These are phyloP conservation scores for Berberis thunbergii DNA, from an alignment of 164 flowering plant genomes.

Conservation along the genomic window DNA sequence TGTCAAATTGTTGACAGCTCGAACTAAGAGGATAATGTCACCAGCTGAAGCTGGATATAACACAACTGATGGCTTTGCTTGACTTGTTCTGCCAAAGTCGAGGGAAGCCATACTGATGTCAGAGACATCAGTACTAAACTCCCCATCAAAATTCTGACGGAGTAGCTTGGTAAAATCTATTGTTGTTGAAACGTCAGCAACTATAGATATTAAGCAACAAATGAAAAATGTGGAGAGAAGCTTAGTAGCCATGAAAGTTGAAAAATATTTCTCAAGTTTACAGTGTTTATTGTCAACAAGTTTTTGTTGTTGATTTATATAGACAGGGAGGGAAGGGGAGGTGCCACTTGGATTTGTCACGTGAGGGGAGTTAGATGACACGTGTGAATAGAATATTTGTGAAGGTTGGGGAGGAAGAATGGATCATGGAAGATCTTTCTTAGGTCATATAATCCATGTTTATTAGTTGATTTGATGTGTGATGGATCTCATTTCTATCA, in stretches of 20 bases:
- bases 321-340: constrained; percentile 21
- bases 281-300: background rate
- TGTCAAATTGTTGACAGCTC: constrained; percentile 32
- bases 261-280: background rate
- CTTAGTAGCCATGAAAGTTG: constrained; percentile 22
- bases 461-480: no score
- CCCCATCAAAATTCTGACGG: constrained; percentile 36
- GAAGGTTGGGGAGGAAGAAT: constrained; percentile 15
- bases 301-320: constrained; percentile 14
- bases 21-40: constrained; percentile 45
- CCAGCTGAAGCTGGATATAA: constrained; percentile 50
- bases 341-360: no score
- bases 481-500: no score
- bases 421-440: constrained; percentile 53
- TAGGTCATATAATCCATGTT: constrained; percentile 23
- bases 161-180: constrained; percentile 36
- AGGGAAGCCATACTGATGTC: constrained; percentile 47
- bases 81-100: constrained; percentile 53
- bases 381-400: constrained; percentile 21
- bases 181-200: constrained; percentile 26
- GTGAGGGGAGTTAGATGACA: constrained; percentile 27
- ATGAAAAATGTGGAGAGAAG: constrained; percentile 38
- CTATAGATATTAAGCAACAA: constrained; percentile 46
- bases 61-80: constrained; percentile 54
- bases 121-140: constrained; percentile 35